Percentiles rank a stretch among this genome's conserved stretches.
phyloP scores from a whole-genome alignment of 805 yeast species.

The Wickerhamomyces mucosus region DNA sequence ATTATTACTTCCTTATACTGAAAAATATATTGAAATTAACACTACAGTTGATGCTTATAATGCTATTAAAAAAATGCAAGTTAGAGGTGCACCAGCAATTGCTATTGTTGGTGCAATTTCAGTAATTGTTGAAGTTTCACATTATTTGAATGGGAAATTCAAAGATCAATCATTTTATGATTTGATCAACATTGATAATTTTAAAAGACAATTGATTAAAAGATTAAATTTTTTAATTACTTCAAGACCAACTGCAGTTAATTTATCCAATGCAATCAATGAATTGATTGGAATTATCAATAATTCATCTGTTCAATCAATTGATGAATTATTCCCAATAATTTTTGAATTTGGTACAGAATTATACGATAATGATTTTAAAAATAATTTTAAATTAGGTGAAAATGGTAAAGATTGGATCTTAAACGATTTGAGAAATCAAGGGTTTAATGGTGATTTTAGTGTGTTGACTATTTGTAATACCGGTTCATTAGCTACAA shows the following conservation, averaged over 20 bases:
- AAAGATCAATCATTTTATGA: conserved; percentile 24
- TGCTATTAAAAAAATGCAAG: conserved; percentile 87
- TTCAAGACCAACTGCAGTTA: conserved; percentile 95
- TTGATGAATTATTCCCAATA: conserved; percentile 21
- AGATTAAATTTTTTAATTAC: conserved; percentile 58
- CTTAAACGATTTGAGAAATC: conserved; percentile 30
- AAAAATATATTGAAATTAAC: conserved; percentile 53
- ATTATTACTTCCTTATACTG: conserved; percentile 68
- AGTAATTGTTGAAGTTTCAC: conserved; percentile 59
- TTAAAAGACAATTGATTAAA: conserved; percentile 29
- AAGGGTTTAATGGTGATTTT: conserved; percentile 53
- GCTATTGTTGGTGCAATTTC: conserved; percentile 90
- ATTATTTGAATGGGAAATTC: conserved; percentile 20
- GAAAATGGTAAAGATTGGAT: conserved; percentile 72
- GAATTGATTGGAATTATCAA: conserved; percentile 26
- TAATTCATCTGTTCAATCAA: conserved; percentile 17
- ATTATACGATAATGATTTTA: conserved; percentile 66
- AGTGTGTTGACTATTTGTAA: conserved; percentile 89
- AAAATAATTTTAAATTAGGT: conserved; percentile 74
- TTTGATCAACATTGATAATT: conserved; percentile 19
- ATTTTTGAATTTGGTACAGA: conserved; percentile 38
- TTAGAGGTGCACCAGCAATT: conserved; percentile 97
- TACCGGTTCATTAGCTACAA: conserved; percentile 94
- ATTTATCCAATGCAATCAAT: conserved; percentile 59
- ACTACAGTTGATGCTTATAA: conserved; percentile 67